phyloP scores from a whole-genome alignment of 2,329 filamentous ascomycete genomes.

The Botrytis galanthina region DNA sequence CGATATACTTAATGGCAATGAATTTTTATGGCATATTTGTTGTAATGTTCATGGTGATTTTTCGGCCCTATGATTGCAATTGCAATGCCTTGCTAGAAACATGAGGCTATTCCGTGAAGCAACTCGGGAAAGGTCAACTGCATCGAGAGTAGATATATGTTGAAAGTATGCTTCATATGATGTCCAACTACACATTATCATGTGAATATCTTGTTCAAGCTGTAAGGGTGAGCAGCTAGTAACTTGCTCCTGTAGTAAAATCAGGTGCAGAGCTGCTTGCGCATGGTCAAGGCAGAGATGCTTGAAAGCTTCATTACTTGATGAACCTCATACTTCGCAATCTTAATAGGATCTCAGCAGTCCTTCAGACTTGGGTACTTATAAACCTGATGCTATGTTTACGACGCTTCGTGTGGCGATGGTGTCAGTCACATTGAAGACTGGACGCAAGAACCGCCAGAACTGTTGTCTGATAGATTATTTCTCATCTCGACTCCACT shows the following conservation, averaged over 20 bases:
- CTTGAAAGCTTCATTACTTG: too few species aligned
- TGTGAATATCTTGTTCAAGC: too few species aligned
- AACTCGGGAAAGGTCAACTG: not conserved
- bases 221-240: not conserved
- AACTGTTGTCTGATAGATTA: not conserved
- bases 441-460: not conserved
- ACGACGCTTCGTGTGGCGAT: not conserved
- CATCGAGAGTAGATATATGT: not conserved
- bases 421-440: not conserved
- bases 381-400: not conserved
- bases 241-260: not conserved
- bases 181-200: too few species aligned
- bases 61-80: not conserved
- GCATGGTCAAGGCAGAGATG: too few species aligned
- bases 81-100: not conserved
- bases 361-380: too few species aligned
- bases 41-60: not conserved
- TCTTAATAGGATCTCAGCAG: fast-evolving
- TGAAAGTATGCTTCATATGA: not conserved
- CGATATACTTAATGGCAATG: not conserved
- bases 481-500: not conserved
- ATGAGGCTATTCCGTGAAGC: not conserved
- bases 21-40: too few species aligned
- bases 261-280: not conserved
- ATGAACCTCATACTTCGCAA: not conserved